Evolutionary conservation across 2,329 filamentous ascomycete species (phyloP).

Genomic region (Neurospora crassa): DNA sequence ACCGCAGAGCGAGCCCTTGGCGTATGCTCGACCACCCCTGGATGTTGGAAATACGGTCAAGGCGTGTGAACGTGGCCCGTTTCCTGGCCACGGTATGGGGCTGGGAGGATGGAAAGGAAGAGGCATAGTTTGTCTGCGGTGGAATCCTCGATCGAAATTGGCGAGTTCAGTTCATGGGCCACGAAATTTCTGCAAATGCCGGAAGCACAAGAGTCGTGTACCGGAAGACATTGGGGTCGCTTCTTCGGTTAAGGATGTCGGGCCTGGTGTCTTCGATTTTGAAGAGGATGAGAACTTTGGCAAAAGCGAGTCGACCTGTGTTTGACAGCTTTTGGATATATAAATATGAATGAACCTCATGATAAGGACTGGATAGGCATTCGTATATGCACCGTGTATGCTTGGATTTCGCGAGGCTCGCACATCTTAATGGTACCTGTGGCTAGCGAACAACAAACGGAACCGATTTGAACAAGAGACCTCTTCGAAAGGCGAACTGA

Average conservation of each 20-base stretch:
- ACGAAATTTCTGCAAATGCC: not conserved
- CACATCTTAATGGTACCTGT: not conserved
- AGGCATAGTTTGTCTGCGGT: constrained; percentile 7
- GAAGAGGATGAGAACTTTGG: not conserved
- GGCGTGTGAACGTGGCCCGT: constrained; percentile 94
- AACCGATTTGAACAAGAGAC: not conserved
- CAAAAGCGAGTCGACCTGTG: not conserved
- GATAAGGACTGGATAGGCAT: not conserved
- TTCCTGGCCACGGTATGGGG: constrained; percentile 96
- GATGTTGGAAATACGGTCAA: constrained; percentile 93
- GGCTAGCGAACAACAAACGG: not conserved
- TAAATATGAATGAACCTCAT: not conserved
- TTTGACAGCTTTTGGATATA: not conserved
- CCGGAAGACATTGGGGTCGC: not conserved
- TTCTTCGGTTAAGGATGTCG: not conserved
- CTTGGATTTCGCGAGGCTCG: not conserved
- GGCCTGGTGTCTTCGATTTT: not conserved
- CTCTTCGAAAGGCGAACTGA: not conserved
- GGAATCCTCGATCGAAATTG: not conserved
- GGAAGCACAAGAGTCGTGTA: not conserved
- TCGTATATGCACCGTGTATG: not conserved
- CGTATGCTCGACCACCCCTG: constrained; percentile 98
- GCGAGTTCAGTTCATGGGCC: not conserved
- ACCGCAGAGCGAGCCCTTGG: constrained; percentile 85
- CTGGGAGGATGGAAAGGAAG: constrained; percentile 58